Evolutionary conservation across 2,329 filamentous ascomycete genomes (phyloP), one percentile per base, ranked within the genome.

Genomic region (Epichloe gansuensis): DNA sequence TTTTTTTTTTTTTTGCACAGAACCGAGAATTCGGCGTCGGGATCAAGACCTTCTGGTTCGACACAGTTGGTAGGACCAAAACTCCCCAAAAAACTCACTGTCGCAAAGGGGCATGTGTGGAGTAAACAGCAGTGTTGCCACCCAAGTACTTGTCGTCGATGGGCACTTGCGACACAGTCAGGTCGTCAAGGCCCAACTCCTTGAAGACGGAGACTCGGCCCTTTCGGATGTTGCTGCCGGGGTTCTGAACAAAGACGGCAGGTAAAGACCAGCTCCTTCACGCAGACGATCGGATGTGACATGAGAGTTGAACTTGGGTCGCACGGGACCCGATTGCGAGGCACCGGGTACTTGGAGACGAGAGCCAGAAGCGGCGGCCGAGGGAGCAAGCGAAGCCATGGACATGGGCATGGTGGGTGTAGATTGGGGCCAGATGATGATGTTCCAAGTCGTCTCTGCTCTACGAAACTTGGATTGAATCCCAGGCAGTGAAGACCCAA

Each of bases 191-290:
- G 4, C 75, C 76, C 42, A 73, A 61, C 62, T 80, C 76, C 59
- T 67, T 76, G 58, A 80, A 80, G 53, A 78, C 65, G 23, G 76
- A 78, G 57, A 67, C 72, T 48, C 76, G 70, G 43, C 70, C 74
- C 60, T 76, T 78, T 55, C 65, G 68, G 47, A 77, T 72, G 53
- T 72, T 76, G 58, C 67, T 67, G 42, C 61, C 61, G 21, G 50
- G 66, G 73, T 72, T 31, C 66, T 63, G 56, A 75, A 70, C 1
- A 66, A 60, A 41, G 66, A 66, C 46, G 67, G 67, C 11, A 67
- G 63, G 50, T 64, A 58, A 12, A 70, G 64, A 37, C 62, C 61
- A n/a, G 69, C 70, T 54, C 71, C 67, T 60, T 78, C 75, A 56
- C 75, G 71, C 39, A 79, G 63, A 43, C 76, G 73, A 60, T 79